Evolutionary conservation across 441 rosid genomes (phyloP).

Genomic region (Pelargonium cotyledonis): DNA sequence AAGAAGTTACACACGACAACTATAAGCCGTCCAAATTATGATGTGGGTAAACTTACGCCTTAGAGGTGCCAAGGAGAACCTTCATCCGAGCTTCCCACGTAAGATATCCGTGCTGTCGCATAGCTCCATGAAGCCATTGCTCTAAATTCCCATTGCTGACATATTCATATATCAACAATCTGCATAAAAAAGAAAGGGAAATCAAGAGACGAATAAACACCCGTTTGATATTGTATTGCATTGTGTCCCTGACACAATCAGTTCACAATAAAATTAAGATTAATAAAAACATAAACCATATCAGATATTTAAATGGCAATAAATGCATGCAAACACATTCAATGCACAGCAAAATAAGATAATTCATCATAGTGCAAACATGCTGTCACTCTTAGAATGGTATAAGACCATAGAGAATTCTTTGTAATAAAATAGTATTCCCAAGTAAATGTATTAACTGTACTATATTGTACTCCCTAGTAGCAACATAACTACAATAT

Average conservation of each 20-base stretch:
- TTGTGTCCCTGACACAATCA: too few relatives aligned
- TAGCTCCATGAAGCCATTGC: slow-evolving; percentile 97
- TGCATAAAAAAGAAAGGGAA: slow-evolving; percentile 20
- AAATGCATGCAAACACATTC: neutral
- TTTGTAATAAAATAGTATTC: neutral
- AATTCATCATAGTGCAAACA: neutral
- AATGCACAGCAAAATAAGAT: neutral
- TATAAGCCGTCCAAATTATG: neutral
- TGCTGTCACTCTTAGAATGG: neutral
- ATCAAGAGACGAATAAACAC: neutral
- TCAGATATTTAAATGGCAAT: neutral
- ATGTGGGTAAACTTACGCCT: slow-evolving; percentile 59
- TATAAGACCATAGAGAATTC: neutral
- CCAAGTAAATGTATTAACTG: neutral
- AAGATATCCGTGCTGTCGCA: slow-evolving; percentile 80
- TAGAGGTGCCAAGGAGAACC: slow-evolving; percentile 86
- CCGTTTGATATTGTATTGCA: too few relatives aligned
- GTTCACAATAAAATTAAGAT: too few relatives aligned
- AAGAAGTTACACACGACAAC: slow-evolving; percentile 13
- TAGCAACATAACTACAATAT: neutral
- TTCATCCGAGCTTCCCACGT: slow-evolving; percentile 98
- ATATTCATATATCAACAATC: slow-evolving; percentile 90
- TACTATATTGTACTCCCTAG: neutral
- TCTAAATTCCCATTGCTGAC: slow-evolving; percentile 92
- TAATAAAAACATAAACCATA: neutral